Percentiles rank a stretch among this genome's conserved stretches.
These are phyloP conservation scores for Camellia oleifera DNA, from an alignment of 179 eudicot species.

Conservation along the genomic window DNA sequence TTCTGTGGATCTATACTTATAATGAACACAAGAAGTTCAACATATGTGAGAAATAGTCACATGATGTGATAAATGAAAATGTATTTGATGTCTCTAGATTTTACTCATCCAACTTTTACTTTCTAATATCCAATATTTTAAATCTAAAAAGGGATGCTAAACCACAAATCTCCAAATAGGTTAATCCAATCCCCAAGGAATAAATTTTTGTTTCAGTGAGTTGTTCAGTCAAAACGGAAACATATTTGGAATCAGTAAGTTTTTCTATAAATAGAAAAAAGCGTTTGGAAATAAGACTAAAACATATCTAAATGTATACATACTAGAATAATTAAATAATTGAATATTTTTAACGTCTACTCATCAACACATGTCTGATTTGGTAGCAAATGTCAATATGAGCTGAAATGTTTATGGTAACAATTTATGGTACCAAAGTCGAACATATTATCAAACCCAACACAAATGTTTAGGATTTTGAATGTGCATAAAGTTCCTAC, in stretches of 20 bases:
- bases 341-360: not conserved
- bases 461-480: not conserved
- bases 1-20: not conserved
- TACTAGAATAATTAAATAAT: not conserved
- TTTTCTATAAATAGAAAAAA: not conserved
- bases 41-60: not conserved
- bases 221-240: not conserved
- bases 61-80: not conserved
- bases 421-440: too few relatives aligned
- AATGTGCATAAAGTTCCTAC: not conserved
- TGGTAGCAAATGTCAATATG: not conserved
- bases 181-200: not conserved
- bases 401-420: not conserved
- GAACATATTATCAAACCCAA: not conserved
- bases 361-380: not conserved
- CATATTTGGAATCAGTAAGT: not conserved
- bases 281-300: not conserved
- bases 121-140: not conserved
- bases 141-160: not conserved
- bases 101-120: not conserved
- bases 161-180: not conserved
- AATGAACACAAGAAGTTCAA: not conserved
- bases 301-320: not conserved
- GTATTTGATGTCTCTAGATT: not conserved
- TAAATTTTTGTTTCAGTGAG: too few relatives aligned